Conservation (phyloP, 2,329 filamentous ascomycete genomes). For the Ilyonectria sp. region DNA sequence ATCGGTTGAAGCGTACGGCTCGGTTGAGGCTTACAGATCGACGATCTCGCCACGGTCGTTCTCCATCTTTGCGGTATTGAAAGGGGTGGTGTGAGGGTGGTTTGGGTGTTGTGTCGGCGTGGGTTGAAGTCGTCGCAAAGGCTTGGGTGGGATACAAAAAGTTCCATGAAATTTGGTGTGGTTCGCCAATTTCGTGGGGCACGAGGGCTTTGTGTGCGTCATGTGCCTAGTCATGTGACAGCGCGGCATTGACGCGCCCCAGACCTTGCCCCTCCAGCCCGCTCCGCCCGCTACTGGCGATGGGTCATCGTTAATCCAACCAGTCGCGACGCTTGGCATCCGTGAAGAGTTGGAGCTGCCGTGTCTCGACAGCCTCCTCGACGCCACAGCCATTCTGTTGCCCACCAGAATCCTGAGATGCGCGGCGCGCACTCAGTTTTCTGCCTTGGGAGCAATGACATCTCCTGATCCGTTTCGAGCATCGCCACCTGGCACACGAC, state of each 20-base stretch:
- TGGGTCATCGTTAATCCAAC: constrained; percentile 22
- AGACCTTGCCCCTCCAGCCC: constrained; percentile 8
- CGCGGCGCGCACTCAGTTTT: constrained; percentile 62
- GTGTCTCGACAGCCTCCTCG: constrained; percentile 21
- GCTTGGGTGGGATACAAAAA: constrained; percentile 50
- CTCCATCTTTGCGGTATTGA: constrained; percentile 84
- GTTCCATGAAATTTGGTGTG: constrained; percentile 53
- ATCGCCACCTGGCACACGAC: constrained; percentile 52
- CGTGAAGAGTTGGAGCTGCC: neutral
- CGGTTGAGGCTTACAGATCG: constrained; percentile 83
- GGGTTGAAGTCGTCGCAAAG: constrained; percentile 50
- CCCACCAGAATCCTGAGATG: constrained; percentile 55
- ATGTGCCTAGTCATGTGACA: constrained; percentile 54
- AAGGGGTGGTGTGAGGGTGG: constrained; percentile 47
- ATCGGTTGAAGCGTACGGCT: constrained; percentile 20
- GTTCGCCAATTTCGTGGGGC: constrained; percentile 56
- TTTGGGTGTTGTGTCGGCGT: constrained; percentile 51
- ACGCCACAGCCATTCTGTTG: constrained; percentile 49
- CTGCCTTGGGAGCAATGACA: constrained; percentile 50
- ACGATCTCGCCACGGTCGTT: constrained; percentile 99
- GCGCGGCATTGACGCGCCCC: constrained; percentile 51
- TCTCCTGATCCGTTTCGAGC: constrained; percentile 53
- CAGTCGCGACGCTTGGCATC: neutral
- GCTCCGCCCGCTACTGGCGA: constrained; percentile 23
- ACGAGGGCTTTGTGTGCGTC: constrained; percentile 55